Evolutionary conservation across 2,329 filamentous ascomycete genomes (phyloP).

Genomic region (Rachicladosporium sp.): DNA sequence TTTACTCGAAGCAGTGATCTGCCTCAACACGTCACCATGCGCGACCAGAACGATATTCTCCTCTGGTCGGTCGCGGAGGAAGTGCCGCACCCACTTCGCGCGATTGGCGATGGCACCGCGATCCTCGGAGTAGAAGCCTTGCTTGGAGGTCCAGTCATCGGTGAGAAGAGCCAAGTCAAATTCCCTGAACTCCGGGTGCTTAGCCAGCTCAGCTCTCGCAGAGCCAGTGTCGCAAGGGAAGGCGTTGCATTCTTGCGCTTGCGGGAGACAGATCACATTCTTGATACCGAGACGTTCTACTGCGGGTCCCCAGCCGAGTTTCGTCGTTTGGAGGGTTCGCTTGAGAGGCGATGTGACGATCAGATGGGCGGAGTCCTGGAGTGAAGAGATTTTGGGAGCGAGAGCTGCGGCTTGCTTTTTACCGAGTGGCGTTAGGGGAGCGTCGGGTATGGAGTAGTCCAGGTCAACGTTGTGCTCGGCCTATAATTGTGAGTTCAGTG

Average conservation of each 20-base stretch:
- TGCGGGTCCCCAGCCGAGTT: conserved; percentile 17
- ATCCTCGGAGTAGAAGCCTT: conserved; percentile 18
- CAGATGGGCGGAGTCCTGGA: conserved; percentile 17
- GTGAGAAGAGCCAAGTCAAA: conserved; percentile 18
- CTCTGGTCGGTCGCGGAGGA: conserved; percentile 18
- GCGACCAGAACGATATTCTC: conserved; percentile 21
- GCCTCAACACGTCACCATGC: conserved; percentile 21
- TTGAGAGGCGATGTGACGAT: conserved; percentile 20
- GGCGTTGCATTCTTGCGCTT: conserved; percentile 23
- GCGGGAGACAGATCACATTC: conserved; percentile 19
- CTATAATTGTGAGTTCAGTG: not conserved
- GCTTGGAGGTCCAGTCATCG: conserved; percentile 21
- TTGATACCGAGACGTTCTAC: conserved; percentile 15
- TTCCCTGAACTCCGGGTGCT: conserved; percentile 16
- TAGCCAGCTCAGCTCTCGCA: not conserved
- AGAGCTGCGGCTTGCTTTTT: conserved; percentile 23
- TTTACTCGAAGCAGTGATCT: conserved; percentile 12
- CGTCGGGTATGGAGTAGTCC: conserved; percentile 21
- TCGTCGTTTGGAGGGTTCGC: conserved; percentile 22
- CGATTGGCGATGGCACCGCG: conserved; percentile 11
- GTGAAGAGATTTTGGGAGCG: conserved; percentile 11
- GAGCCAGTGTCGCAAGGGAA: conserved; percentile 20
- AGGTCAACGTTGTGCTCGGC: conserved; percentile 23
- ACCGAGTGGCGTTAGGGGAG: conserved; percentile 21
- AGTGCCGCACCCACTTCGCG: conserved; percentile 20